Evolutionary conservation across 2,329 filamentous ascomycete species (phyloP), one percentile per base, ranked within the genome.

Genomic region (Fusarium equiseti): DNA sequence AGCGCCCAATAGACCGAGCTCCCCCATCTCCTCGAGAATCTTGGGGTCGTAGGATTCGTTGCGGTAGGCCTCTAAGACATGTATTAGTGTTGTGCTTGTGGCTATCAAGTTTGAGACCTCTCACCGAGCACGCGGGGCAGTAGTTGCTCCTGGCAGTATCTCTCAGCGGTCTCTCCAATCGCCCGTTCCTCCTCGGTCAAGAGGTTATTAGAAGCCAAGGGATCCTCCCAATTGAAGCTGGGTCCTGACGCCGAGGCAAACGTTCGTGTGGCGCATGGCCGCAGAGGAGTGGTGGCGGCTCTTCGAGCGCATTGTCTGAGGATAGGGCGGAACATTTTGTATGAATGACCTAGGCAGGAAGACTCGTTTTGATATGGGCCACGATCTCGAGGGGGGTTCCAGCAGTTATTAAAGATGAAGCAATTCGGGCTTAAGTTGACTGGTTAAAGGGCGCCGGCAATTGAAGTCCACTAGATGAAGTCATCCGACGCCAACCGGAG

Each of bases 61-160:
- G 71, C 94, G 81, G 70, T 95, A 97, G 64, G 93, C 92, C 81
- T 95, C 93, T 95, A 22, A 45, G 38, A 26, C 35, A 44, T 54
- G 27, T 44, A 40, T 73, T 35, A 75, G 59, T 42, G 46, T 43
- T 26, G 52, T 50, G 16, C 44, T 56, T 57, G 27, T 44, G 22
- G 29, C 65, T 40, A 44, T 42, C 16, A 24, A n/a, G 18, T 20
- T 9, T 20, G 12, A 70, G 43, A 50, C 27, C 45, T 65, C 64
- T 73, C 86, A 97, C 95, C 91, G 64, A 98, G 86, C 53, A 99
- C 92, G 70, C 95, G 87, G 53, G 96, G 96, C 44, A 92, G 84
- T 83, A 99, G 86, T 65, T 89, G 89, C 79, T 98, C 95, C 81
- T 98, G 95, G 79, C 95, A 98, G 78, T 98, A 99, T 66, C 93